A percentile compares a stretch with the other conserved stretches of the same genome.
phyloP scores from a whole-genome alignment of 345 rosid genomes.

The Salix viminalis region DNA sequence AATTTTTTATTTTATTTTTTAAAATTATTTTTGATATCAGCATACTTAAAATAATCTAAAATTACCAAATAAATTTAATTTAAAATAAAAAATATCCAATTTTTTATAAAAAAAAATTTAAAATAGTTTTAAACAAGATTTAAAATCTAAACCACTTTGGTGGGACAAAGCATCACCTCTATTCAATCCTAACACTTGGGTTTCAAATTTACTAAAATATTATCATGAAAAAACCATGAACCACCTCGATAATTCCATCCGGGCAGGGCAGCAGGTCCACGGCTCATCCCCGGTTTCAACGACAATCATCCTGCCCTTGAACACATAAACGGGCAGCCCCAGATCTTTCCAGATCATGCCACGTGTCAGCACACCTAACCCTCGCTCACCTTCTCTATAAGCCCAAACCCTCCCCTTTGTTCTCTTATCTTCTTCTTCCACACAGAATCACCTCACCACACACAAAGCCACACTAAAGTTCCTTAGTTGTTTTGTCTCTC shows the following conservation, averaged over 20 bases:
- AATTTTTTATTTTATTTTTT: no score
- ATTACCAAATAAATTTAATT: no score
- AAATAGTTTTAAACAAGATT: no score
- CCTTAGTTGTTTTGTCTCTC: neutral
- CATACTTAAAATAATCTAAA: no score
- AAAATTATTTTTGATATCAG: no score
- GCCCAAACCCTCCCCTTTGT: conserved; percentile 17
- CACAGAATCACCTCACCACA: neutral
- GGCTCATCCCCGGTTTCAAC: neutral
- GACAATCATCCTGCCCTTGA: neutral
- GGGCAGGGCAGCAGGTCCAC: neutral
- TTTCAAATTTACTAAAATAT: no score
- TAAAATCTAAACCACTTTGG: no score
- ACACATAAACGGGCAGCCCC: neutral
- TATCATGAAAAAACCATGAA: neutral
- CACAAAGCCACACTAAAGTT: neutral
- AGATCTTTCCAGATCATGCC: conserved; percentile 20
- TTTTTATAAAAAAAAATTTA: no score
- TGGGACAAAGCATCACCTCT: no score
- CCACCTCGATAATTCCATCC: conserved; percentile 13
- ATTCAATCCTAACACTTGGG: no score
- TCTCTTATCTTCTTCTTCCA: conserved; percentile 18
- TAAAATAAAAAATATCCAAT: no score
- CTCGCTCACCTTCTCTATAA: conserved; percentile 13
- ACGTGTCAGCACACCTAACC: conserved; percentile 47